phyloP scores from a whole-genome alignment of 441 rosid species.

The Raphanus hybrid region DNA sequence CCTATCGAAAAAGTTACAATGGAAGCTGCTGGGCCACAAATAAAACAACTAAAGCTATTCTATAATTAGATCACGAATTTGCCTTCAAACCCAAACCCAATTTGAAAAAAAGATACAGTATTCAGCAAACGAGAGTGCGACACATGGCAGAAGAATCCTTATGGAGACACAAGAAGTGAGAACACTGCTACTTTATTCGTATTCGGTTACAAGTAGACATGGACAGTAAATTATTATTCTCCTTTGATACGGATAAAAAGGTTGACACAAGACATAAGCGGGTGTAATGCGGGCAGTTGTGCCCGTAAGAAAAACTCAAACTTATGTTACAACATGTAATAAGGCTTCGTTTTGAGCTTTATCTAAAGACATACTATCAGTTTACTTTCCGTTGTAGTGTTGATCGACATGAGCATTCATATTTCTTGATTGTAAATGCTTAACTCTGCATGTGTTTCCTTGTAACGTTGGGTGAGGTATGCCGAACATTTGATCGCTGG shows the following conservation, averaged over 20 bases:
- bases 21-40: not conserved
- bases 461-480: conserved; percentile 75
- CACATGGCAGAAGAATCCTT: no score
- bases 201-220: not conserved
- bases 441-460: conserved; percentile 79
- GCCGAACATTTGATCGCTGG: conserved; percentile 72
- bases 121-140: not conserved
- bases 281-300: not conserved
- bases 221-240: not conserved
- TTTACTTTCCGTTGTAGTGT: not conserved
- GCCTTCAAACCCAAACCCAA: no score
- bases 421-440: conserved; percentile 51
- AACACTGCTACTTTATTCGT: no score
- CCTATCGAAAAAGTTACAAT: not conserved
- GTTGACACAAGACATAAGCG: conserved; percentile 15
- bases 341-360: conserved; percentile 23
- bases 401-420: conserved; percentile 34
- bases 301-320: not conserved
- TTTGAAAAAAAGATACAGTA: no score
- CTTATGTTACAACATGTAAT: conserved; percentile 13
- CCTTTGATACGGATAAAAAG: not conserved
- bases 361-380: conserved; percentile 5
- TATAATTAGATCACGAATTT: not conserved
- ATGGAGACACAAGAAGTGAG: no score
- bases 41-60: no score